phyloP scores from a whole-genome alignment of 345 rosid genomes.

The Mangifera indica region DNA sequence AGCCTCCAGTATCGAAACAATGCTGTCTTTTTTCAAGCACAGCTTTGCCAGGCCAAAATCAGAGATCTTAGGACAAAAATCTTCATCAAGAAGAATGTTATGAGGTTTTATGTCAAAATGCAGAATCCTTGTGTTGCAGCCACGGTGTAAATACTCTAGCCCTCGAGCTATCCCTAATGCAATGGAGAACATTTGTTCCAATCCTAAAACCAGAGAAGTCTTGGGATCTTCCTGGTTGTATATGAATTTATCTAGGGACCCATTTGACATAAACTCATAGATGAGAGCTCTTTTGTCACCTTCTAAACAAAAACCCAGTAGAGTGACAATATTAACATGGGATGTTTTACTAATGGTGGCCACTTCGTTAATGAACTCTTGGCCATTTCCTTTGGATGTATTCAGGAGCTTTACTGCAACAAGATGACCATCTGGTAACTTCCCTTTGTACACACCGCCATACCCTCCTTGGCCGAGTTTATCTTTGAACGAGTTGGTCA shows the following conservation, averaged over 20 bases:
- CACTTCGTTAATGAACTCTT: slow-evolving; percentile 35
- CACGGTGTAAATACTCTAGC: slow-evolving; percentile 33
- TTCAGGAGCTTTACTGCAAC: slow-evolving; percentile 30
- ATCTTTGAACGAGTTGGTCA: slow-evolving; percentile 14
- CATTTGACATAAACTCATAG: slow-evolving; percentile 36
- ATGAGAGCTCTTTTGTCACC: slow-evolving; percentile 21
- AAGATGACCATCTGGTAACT: slow-evolving; percentile 16
- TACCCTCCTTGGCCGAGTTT: slow-evolving; percentile 35
- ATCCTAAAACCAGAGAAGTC: neutral
- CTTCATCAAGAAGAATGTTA: slow-evolving; percentile 17
- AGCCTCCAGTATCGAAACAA: slow-evolving; percentile 15
- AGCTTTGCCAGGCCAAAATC: slow-evolving; percentile 27
- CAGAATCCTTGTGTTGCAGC: slow-evolving; percentile 34
- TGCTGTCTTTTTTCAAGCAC: slow-evolving; percentile 16
- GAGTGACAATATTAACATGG: slow-evolving; percentile 27
- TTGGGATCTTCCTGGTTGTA: too few species aligned
- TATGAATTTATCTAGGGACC: slow-evolving; percentile 20
- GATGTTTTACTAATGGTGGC: slow-evolving; percentile 28
- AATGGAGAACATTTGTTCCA: slow-evolving; percentile 24
- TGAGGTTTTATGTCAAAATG: slow-evolving; percentile 36
- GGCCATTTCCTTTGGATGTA: slow-evolving; percentile 21
- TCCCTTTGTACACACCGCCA: slow-evolving; percentile 20
- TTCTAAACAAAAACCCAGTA: slow-evolving; percentile 21
- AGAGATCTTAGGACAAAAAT: slow-evolving; percentile 11
- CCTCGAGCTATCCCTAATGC: slow-evolving; percentile 24